Evolutionary conservation across 768 basidiomycete genomes (phyloP), one percentile per base, ranked within the genome.

Genomic region (Termitomyces eurrhizus): DNA sequence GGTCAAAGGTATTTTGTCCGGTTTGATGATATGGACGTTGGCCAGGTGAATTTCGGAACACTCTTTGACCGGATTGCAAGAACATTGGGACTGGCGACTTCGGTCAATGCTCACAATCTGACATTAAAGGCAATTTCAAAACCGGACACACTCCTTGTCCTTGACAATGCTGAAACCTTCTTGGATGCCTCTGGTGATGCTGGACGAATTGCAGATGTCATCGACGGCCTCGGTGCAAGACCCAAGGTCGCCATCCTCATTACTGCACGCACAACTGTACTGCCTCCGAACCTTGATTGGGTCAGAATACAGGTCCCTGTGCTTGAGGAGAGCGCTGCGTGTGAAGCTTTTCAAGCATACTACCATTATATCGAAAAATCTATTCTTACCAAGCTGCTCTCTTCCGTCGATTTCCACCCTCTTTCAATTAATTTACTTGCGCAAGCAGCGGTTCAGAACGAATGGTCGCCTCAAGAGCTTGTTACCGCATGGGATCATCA

Each of bases 131-230:
- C 42, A 11, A 18, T 44, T 44, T 44, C 42, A 18, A 44, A 8
- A 9, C 21, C n/a, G 18, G 18, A 44, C 18, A 44, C 42, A 44
- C 73, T 68, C 11, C 69, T 69, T 16, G 73, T 77, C 77, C 52
- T 57, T n/a, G 56, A 62, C 52, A 62, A 62, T 35, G 60, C 55
- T 9, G 60, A 61, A 46, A 39, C 39, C 2, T 39, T 39, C 16
- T 39, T 39, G 39, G 39, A 39, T 7, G 2, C 52, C 11, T 32
- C 26, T 21, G 39, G 18, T 12, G 55, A 51, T 57, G 46, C 45
- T 12, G 60, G 26, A 18, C 35, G 46, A 2, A 61, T 61, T 7
- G 55, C 56, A 13, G 49, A 33, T 9, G 39, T 9, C 6, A 51
- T 61, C 3, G 50, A 51, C 35, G 55, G 29, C 4, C 18, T 61